Percentiles rank a stretch among this genome's conserved stretches.
These are phyloP conservation scores for Dactylellina haptotyla DNA, from an alignment of 2,329 filamentous ascomycete genomes.

Conservation along the genomic window DNA sequence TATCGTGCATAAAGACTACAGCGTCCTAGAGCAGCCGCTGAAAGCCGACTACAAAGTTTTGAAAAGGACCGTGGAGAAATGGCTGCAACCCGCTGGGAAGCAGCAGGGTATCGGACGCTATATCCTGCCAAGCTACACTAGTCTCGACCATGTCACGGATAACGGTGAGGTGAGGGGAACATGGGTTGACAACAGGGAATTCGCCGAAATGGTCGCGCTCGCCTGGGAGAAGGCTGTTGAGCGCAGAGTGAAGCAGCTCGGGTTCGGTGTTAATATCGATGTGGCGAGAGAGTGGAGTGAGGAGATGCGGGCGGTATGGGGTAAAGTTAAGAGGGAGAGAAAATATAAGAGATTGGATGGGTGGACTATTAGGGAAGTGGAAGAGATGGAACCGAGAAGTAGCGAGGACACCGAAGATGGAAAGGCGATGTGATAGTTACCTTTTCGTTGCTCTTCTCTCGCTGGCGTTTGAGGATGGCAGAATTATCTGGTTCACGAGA, in stretches of 20 bases:
- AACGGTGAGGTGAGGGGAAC: conserved; percentile 48
- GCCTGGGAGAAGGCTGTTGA: conserved; percentile 52
- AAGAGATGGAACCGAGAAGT: conserved; percentile 30
- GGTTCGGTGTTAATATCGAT: conserved; percentile 33
- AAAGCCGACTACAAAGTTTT: conserved; percentile 36
- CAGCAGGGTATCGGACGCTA: conserved; percentile 45
- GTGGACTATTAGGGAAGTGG: conserved; percentile 45
- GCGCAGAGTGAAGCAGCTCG: conserved; percentile 31
- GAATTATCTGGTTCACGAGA: conserved; percentile 5
- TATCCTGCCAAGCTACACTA: conserved; percentile 39
- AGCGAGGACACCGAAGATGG: conserved; percentile 23
- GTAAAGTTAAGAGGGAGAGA: conserved; percentile 17
- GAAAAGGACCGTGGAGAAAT: conserved; percentile 47
- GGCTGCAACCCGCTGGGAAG: conserved; percentile 31
- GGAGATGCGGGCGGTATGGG: conserved; percentile 38
- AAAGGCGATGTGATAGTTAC: not conserved
- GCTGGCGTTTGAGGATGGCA: not conserved
- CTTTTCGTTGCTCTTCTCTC: not conserved
- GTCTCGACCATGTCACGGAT: conserved; percentile 39
- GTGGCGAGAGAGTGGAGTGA: conserved; percentile 50
- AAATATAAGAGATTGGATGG: conserved; percentile 20
- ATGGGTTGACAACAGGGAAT: conserved; percentile 45
- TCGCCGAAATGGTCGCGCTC: conserved; percentile 47
- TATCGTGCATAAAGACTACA: conserved; percentile 48
- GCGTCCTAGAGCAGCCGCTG: conserved; percentile 39